Conservation (phyloP, 2,329 filamentous ascomycete genomes). For the Aspergillus eucalypticola region DNA sequence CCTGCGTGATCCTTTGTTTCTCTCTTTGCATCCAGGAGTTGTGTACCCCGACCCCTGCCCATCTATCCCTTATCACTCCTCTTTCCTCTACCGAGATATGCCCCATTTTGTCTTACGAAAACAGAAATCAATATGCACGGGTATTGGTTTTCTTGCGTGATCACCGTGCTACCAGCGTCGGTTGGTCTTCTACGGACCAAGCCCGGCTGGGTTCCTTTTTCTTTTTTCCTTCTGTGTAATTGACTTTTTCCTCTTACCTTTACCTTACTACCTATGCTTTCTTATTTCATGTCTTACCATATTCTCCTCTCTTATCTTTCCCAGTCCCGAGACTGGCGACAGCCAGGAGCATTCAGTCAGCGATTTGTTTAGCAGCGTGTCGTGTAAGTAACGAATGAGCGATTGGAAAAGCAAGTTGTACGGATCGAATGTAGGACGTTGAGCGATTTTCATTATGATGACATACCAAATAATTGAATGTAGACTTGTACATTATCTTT, state of each 20-base stretch:
- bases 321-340: not conserved
- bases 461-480: too few species aligned
- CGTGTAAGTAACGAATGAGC: constrained; percentile 5
- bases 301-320: not conserved
- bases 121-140: not conserved
- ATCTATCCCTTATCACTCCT: not conserved
- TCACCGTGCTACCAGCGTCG: not conserved
- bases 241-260: not conserved
- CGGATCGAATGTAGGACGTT: not conserved
- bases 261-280: not conserved
- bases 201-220: not conserved
- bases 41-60: not conserved
- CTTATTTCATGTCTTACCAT: constrained; percentile 4
- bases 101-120: not conserved
- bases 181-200: not conserved
- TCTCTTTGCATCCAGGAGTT: constrained; percentile 15
- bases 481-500: too few species aligned
- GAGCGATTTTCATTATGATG: not conserved
- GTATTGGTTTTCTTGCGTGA: constrained; percentile 4
- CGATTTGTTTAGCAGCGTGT: constrained; percentile 5
- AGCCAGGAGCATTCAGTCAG: constrained; percentile 1
- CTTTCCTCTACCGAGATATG: not conserved
- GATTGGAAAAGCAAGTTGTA: constrained; percentile 2
- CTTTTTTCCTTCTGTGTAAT: constrained; percentile 3
- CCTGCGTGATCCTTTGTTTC: constrained; percentile 18